These are phyloP conservation scores for Eutrema heterophyllum DNA, from an alignment of 345 rosid genomes.

Conservation along the genomic window DNA sequence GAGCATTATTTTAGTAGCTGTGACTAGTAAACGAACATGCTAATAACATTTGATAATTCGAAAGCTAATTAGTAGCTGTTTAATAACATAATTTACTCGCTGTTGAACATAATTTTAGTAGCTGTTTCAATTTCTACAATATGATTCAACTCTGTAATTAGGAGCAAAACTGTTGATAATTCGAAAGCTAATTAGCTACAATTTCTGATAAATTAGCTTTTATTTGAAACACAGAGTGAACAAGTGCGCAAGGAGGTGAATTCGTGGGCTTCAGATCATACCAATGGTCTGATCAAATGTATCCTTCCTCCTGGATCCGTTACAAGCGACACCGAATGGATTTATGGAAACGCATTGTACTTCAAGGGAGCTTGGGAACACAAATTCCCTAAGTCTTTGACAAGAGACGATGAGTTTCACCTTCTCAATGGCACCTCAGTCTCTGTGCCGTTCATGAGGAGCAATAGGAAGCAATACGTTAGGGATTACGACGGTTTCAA, in stretches of 20 bases:
- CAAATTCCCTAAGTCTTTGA: background rate
- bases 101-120: no score
- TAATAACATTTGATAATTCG: no score
- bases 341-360: conserved; percentile 11
- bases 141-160: no score
- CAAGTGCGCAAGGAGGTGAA: background rate
- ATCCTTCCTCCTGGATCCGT: conserved; percentile 5
- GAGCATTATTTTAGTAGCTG: no score
- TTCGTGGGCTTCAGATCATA: background rate
- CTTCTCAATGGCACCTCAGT: background rate
- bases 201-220: background rate
- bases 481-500: background rate
- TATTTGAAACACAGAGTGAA: background rate
- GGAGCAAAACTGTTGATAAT: background rate
- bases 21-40: no score
- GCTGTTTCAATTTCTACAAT: no score
- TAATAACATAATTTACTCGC: no score
- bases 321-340: background rate
- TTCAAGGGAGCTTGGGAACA: background rate
- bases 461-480: background rate
- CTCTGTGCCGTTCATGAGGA: conserved; percentile 8
- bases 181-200: background rate
- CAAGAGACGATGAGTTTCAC: background rate
- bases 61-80: no score
- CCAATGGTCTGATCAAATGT: background rate